phyloP scores from a whole-genome alignment of 495 filamentous ascomycete species.

The Trichoderma reesei region DNA sequence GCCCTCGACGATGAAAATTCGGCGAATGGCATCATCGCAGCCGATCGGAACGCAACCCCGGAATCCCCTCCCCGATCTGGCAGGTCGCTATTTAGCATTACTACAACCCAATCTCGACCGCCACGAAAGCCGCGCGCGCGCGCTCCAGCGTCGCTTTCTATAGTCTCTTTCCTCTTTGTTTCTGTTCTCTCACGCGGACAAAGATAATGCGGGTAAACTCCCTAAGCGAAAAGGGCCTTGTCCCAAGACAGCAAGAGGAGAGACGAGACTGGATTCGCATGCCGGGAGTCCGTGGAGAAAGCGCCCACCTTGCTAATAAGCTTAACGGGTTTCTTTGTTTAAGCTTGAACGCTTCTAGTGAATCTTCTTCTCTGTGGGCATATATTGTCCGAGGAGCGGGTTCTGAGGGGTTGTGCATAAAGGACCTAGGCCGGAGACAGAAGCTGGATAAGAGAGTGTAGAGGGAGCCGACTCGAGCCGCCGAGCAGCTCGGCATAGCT shows the following conservation, averaged over 20 bases:
- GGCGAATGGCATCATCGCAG: neutral
- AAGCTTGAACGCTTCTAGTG: constrained; percentile 2
- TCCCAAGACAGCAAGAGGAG: no score
- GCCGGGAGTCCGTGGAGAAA: neutral
- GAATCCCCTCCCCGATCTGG: neutral
- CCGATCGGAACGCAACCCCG: neutral
- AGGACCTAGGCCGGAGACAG: neutral
- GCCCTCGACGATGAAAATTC: neutral
- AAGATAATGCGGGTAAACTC: neutral
- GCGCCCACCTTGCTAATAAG: neutral
- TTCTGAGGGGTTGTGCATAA: neutral
- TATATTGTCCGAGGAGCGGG: neutral
- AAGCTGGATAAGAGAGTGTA: neutral
- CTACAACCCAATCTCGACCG: no score
- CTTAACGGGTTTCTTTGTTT: no score
- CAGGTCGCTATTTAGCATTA: no score
- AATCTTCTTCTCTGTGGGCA: neutral
- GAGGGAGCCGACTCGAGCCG: neutral
- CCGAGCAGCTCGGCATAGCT: no score
- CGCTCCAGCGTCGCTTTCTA: neutral
- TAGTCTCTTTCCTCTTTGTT: no score
- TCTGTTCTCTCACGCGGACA: no score
- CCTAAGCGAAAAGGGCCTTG: neutral
- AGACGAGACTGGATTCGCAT: no score
- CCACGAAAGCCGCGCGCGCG: neutral